These are phyloP conservation scores for Coemansia sp. DNA, from an alignment of 192 early-diverging fungal genomes.

Conservation along the genomic window DNA sequence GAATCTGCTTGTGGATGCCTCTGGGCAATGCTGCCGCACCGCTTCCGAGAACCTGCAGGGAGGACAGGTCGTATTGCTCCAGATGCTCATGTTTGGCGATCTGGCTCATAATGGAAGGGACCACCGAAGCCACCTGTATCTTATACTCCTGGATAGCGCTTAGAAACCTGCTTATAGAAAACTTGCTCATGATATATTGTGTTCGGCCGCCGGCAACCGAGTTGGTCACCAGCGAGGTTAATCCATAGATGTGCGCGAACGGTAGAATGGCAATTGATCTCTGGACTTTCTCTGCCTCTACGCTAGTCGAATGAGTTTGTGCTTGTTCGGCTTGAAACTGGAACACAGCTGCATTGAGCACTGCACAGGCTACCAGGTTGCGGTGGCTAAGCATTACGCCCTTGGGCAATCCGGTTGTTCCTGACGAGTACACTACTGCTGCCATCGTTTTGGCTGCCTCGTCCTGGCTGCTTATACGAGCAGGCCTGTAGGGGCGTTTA, in stretches of 20 bases:
- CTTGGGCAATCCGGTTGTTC: constrained; percentile 67
- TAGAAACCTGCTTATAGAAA: constrained; percentile 62
- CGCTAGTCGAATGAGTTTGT: not conserved
- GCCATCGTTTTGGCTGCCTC: constrained; percentile 11
- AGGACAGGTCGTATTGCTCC: constrained; percentile 62
- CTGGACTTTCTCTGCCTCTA: constrained; percentile 44
- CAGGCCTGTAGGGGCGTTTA: constrained; percentile 8
- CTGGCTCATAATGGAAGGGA: constrained; percentile 62
- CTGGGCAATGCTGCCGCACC: constrained; percentile 80
- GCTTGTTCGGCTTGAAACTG: constrained; percentile 25
- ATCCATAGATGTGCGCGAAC: constrained; percentile 62
- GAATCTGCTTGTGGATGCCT: constrained; percentile 60
- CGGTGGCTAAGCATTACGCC: constrained; percentile 65
- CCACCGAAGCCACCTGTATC: constrained; percentile 59
- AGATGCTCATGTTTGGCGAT: constrained; percentile 69
- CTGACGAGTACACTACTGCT: constrained; percentile 64
- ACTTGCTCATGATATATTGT: constrained; percentile 68
- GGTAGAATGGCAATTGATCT: constrained; percentile 53
- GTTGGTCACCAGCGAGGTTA: constrained; percentile 20
- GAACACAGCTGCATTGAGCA: constrained; percentile 29
- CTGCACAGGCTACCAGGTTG: constrained; percentile 64
- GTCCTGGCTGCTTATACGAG: constrained; percentile 21
- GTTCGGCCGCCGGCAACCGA: constrained; percentile 17
- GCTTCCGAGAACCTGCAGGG: constrained; percentile 57
- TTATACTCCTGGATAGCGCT: constrained; percentile 59